Evolutionary conservation across 768 basidiomycete genomes (phyloP).

Genomic region (Amanita pseudoporphyria): DNA sequence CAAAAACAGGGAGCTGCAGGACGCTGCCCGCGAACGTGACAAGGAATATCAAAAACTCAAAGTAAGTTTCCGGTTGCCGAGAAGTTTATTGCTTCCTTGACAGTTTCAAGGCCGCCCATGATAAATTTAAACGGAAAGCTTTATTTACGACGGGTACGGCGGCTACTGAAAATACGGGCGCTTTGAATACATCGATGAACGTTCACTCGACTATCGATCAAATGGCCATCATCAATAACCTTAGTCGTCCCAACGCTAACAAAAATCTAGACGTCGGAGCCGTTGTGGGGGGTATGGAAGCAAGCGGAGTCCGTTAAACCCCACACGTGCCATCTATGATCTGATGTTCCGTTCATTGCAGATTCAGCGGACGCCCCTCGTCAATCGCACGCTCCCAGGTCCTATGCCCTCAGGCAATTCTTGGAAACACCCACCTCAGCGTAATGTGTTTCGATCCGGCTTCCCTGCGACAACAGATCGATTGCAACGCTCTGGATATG

Average conservation of each 20-base stretch:
- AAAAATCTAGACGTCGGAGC: slow-evolving; percentile 36
- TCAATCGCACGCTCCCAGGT: slow-evolving; percentile 33
- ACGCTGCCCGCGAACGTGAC: slow-evolving; percentile 64
- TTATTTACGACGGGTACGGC: slow-evolving; percentile 41
- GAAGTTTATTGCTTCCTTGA: neutral
- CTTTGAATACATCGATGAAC: slow-evolving; percentile 2
- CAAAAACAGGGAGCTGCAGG: slow-evolving; percentile 65
- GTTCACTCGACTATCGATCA: slow-evolving; percentile 10
- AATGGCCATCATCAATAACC: slow-evolving; percentile 17
- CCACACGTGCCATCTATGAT: neutral
- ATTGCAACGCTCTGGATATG: slow-evolving; percentile 32
- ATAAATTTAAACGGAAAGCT: slow-evolving; percentile 76
- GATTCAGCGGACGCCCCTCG: slow-evolving; percentile 65
- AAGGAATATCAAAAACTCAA: slow-evolving; percentile 87
- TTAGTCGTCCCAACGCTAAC: slow-evolving; percentile 9
- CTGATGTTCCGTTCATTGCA: slow-evolving; percentile 16
- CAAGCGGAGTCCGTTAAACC: slow-evolving; percentile 38
- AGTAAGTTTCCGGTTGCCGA: slow-evolving; percentile 23
- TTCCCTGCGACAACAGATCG: slow-evolving; percentile 43
- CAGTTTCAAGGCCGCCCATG: slow-evolving; percentile 50
- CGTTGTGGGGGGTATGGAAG: slow-evolving; percentile 59
- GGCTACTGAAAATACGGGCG: slow-evolving; percentile 11
- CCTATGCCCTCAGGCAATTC: slow-evolving; percentile 17
- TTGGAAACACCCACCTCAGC: slow-evolving; percentile 25
- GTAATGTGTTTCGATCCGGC: slow-evolving; percentile 21